phyloP scores from a whole-genome alignment of 1,284 basidiomycete species.

The Papiliotrema fonsecae region DNA sequence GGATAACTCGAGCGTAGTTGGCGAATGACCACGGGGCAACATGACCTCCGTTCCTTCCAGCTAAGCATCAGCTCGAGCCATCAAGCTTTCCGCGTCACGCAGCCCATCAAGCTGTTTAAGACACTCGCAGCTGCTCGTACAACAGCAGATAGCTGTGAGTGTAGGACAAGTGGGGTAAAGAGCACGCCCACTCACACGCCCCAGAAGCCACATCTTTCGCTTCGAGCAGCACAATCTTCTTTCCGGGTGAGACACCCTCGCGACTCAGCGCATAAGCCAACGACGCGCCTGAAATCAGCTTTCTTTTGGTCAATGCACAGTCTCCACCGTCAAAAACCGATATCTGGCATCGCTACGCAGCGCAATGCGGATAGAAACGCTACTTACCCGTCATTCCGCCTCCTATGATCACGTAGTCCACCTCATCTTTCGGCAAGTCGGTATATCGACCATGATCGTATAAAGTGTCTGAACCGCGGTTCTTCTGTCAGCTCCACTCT shows the following conservation, averaged over 20 bases:
- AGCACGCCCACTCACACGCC: constrained; percentile 23
- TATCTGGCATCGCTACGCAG: not conserved
- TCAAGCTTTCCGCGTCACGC: too few relatives aligned
- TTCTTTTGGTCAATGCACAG: not conserved
- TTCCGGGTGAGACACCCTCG: constrained; percentile 14
- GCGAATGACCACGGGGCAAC: constrained; percentile 28
- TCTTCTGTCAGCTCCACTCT: constrained; percentile 7
- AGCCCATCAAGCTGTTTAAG: too few relatives aligned
- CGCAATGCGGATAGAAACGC: not conserved
- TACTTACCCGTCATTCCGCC: constrained; percentile 20
- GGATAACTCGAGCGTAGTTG: constrained; percentile 13
- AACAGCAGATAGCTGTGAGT: not conserved
- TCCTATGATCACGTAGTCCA: constrained; percentile 26
- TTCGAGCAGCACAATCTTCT: constrained; percentile 28
- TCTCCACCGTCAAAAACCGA: not conserved
- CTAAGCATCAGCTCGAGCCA: constrained; percentile 9
- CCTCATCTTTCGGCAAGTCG: constrained; percentile 5
- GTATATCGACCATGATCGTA: constrained; percentile 13
- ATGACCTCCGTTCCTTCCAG: constrained; percentile 43
- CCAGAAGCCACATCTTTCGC: constrained; percentile 41
- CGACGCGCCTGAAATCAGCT: constrained; percentile 12
- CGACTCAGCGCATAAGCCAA: constrained; percentile 33
- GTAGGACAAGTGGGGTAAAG: not conserved
- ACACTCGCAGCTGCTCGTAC: too few relatives aligned
- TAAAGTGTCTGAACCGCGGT: constrained; percentile 19